These are phyloP conservation scores for Fraxinus baroniana DNA, from an alignment of 305 asterid species.

Conservation along the genomic window DNA sequence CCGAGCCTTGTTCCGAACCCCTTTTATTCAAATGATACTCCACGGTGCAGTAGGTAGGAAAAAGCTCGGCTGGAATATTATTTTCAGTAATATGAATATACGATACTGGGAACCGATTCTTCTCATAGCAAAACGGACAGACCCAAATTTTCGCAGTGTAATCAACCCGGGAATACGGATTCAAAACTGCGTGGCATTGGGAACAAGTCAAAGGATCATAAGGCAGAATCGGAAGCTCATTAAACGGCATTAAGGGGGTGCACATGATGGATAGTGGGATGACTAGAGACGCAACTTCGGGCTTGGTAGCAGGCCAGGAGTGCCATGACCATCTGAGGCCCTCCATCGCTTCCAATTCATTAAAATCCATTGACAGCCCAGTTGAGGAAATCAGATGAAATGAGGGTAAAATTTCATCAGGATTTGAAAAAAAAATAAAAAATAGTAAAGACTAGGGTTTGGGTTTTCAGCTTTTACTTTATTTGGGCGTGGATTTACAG, in stretches of 20 bases:
- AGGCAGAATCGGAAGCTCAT: constrained; percentile 69
- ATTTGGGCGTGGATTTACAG: background rate
- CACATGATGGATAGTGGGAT: constrained; percentile 79
- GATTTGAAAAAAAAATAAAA: background rate
- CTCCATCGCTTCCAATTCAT: constrained; percentile 88
- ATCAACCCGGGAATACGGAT: constrained; percentile 88
- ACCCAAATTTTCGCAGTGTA: constrained; percentile 64
- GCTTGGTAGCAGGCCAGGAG: constrained; percentile 76
- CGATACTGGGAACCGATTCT: constrained; percentile 64
- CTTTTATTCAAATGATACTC: constrained; percentile 64
- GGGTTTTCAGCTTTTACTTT: background rate
- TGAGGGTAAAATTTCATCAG: constrained; percentile 20
- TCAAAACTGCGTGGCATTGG: constrained; percentile 69
- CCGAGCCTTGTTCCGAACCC: constrained; percentile 32
- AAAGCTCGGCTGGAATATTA: constrained; percentile 91
- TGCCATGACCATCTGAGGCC: constrained; percentile 99
- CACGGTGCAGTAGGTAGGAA: constrained; percentile 86
- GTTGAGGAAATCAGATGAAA: constrained; percentile 10
- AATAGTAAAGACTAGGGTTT: background rate
- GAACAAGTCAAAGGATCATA: constrained; percentile 74
- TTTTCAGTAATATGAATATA: constrained; percentile 63
- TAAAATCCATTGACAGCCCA: constrained; percentile 63
- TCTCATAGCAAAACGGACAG: constrained; percentile 74
- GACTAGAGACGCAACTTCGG: constrained; percentile 58
- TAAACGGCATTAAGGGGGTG: constrained; percentile 65